Conservation (phyloP, 352 stramenopile genomes). For the Pythium volutum region DNA sequence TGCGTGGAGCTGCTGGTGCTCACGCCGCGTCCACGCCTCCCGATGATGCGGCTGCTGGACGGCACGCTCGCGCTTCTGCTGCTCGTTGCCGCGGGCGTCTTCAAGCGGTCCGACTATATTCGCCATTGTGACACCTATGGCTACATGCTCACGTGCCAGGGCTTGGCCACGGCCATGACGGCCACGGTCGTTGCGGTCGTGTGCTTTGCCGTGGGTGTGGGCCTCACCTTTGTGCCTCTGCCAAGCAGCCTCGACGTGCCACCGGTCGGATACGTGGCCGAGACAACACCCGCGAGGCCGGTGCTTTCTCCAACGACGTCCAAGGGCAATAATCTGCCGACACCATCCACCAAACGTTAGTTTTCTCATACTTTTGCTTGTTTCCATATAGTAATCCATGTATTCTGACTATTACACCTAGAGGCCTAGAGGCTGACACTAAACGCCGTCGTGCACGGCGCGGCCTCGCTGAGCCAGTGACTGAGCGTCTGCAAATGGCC, state of each 20-base stretch:
- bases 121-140: slow-evolving; percentile 18
- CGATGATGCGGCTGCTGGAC: slow-evolving; percentile 8
- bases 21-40: slow-evolving; percentile 2
- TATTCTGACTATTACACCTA: background rate
- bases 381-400: background rate
- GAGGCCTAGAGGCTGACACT: slow-evolving; percentile 51
- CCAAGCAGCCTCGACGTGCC: background rate
- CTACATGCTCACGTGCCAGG: slow-evolving; percentile 9
- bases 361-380: background rate
- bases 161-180: background rate
- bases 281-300: slow-evolving; percentile 9
- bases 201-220: slow-evolving; percentile 8
- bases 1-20: slow-evolving; percentile 4
- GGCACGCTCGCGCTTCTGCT: background rate
- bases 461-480: slow-evolving; percentile 52
- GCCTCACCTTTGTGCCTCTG: slow-evolving; percentile 2
- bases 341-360: slow-evolving; percentile 25
- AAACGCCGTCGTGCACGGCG: slow-evolving; percentile 51
- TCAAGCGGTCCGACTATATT: slow-evolving; percentile 14
- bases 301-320: background rate
- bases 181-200: background rate
- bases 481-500: slow-evolving; percentile 50
- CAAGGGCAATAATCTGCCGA: background rate
- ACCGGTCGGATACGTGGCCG: slow-evolving; percentile 3
- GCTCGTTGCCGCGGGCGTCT: background rate